A percentile compares a stretch with the other conserved stretches of the same genome.
These are phyloP conservation scores for Populus tomentosa DNA, from an alignment of 441 rosid genomes.

Conservation along the genomic window DNA sequence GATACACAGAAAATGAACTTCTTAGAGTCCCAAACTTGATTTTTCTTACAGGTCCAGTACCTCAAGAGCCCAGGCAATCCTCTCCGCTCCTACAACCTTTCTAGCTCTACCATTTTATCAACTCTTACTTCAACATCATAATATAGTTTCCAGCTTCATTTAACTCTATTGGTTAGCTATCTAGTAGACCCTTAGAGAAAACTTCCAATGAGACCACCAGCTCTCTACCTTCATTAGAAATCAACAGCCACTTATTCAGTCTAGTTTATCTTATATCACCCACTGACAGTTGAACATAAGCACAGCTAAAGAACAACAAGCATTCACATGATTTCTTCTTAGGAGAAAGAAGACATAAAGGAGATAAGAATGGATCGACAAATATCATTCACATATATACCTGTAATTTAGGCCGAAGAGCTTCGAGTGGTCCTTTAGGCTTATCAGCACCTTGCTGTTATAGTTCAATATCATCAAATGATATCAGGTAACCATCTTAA, in stretches of 20 bases:
- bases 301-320: not conserved
- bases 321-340: not conserved
- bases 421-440: conserved; percentile 99
- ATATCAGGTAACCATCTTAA: conserved; percentile 6
- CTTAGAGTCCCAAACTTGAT: not conserved
- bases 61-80: not conserved
- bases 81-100: too few relatives aligned
- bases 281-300: not conserved
- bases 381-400: conserved; percentile 29
- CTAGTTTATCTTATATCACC: not conserved
- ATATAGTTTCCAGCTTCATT: too few relatives aligned
- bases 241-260: not conserved
- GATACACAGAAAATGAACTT: not conserved
- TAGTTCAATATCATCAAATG: conserved; percentile 18
- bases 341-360: not conserved
- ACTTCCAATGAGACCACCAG: not conserved
- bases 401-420: conserved; percentile 98
- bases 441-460: conserved; percentile 96
- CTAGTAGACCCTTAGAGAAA: not conserved
- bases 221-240: not conserved
- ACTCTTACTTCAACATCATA: too few relatives aligned
- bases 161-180: too few relatives aligned
- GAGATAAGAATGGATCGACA: not conserved
- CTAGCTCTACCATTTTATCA: too few relatives aligned
- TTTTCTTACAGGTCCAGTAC: not conserved